Evolutionary conservation across 2,329 filamentous ascomycete genomes (phyloP).

Genomic region (Leptographium radiaticola): DNA sequence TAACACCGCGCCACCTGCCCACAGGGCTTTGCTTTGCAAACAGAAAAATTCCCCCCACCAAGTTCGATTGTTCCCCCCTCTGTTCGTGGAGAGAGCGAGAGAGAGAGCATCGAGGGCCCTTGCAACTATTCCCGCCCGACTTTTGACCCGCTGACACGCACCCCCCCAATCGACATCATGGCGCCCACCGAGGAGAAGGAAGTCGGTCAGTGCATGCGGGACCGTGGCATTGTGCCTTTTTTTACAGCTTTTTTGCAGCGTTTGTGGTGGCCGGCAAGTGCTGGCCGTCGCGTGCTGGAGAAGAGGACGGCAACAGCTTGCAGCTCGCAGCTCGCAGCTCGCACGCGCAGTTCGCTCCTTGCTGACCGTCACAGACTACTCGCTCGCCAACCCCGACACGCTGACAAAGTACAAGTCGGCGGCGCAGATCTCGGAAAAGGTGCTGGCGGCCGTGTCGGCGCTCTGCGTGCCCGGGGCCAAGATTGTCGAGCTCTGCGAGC

Average conservation of each 20-base stretch:
- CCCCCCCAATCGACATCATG: slow-evolving; percentile 19
- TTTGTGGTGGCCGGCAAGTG: not conserved
- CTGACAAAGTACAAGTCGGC: slow-evolving; percentile 99
- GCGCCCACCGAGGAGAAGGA: slow-evolving; percentile 28
- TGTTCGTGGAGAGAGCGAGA: not conserved
- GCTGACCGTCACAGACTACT: slow-evolving; percentile 45
- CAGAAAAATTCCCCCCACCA: not conserved
- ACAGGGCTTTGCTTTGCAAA: not conserved
- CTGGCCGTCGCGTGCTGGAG: not conserved
- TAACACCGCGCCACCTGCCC: not conserved
- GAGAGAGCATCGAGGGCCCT: no score
- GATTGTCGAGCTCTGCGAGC: slow-evolving; percentile 87
- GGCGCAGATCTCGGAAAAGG: slow-evolving; percentile 88
- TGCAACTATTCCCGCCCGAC: not conserved
- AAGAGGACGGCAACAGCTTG: no score
- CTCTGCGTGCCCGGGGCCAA: slow-evolving; percentile 74
- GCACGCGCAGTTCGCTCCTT: not conserved
- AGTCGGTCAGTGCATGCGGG: slow-evolving; percentile 23
- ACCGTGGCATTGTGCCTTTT: not conserved
- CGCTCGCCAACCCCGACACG: slow-evolving; percentile 82
- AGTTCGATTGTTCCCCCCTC: not conserved
- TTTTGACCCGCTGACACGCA: not conserved
- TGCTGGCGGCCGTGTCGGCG: slow-evolving; percentile 69
- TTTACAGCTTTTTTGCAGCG: not conserved
- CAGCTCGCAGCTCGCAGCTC: no score